These are phyloP conservation scores for Starmerella ratchasimensis DNA, from an alignment of 805 yeast genomes.

Conservation along the genomic window DNA sequence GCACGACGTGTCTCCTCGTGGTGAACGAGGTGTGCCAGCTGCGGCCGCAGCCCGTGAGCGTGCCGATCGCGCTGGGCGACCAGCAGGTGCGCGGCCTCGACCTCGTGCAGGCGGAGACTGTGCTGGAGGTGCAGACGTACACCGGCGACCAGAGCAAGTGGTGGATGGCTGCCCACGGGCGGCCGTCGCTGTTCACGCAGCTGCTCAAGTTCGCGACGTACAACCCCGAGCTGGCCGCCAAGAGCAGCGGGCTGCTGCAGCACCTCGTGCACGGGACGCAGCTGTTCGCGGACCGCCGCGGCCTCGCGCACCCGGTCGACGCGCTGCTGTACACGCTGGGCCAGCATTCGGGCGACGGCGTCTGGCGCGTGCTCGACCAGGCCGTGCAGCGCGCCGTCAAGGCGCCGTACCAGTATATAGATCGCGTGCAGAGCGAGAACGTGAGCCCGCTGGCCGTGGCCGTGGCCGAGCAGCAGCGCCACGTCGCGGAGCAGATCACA, in stretches of 20 bases:
- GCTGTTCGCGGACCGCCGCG: constrained; percentile 32
- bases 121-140: constrained; percentile 46
- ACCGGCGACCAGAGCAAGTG: constrained; percentile 49
- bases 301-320: constrained; percentile 40
- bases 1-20: constrained; percentile 10
- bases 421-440: constrained; percentile 30
- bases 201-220: constrained; percentile 40
- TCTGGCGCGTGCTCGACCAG: constrained; percentile 65
- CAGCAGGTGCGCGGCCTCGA: constrained; percentile 17
- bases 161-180: constrained; percentile 49
- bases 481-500: too few species aligned
- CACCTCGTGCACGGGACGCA: constrained; percentile 39
- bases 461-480: constrained; percentile 41
- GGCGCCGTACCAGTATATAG: constrained; percentile 77
- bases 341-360: constrained; percentile 13
- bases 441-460: constrained; percentile 47
- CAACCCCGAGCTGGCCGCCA: constrained; percentile 26
- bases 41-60: constrained; percentile 4
- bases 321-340: constrained; percentile 41
- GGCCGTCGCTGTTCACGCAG: constrained; percentile 53
- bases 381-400: constrained; percentile 53
- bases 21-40: constrained; percentile 9
- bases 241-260: constrained; percentile 38
- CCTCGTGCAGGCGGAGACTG: constrained; percentile 26
- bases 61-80: constrained; percentile 9